Conservation (phyloP, 2,329 filamentous ascomycete species). For the Phoma sp. region DNA sequence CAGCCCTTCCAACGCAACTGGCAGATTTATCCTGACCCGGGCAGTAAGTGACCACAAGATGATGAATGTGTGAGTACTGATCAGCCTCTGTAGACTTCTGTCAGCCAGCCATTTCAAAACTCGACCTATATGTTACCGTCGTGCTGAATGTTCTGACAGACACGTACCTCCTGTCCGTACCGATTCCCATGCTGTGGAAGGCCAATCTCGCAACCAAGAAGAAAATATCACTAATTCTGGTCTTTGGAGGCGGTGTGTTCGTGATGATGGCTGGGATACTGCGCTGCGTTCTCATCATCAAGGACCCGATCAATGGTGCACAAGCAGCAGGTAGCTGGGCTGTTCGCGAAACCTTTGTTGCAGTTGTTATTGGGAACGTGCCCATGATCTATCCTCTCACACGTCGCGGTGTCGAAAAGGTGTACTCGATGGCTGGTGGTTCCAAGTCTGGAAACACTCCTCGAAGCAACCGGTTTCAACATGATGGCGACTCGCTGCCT, state of each 20-base stretch:
- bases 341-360: slow-evolving; percentile 56
- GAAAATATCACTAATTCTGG: slow-evolving; percentile 61
- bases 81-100: slow-evolving; percentile 19
- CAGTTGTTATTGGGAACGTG: slow-evolving; percentile 53
- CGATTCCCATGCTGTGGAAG: slow-evolving; percentile 63
- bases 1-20: slow-evolving; percentile 62
- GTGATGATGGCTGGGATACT: slow-evolving; percentile 63
- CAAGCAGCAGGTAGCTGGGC: slow-evolving; percentile 53
- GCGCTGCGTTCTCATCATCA: slow-evolving; percentile 41
- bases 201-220: slow-evolving; percentile 57
- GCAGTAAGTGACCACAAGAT: slow-evolving; percentile 51
- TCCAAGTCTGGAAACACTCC: slow-evolving; percentile 1
- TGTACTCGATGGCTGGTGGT: slow-evolving; percentile 11
- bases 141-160: slow-evolving; percentile 63
- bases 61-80: neutral
- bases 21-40: slow-evolving; percentile 67
- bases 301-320: slow-evolving; percentile 48
- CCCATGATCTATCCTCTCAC: slow-evolving; percentile 51
- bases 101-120: slow-evolving; percentile 18
- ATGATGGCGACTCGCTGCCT: slow-evolving; percentile 13
- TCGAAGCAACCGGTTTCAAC: slow-evolving; percentile 1
- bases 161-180: slow-evolving; percentile 66
- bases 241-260: slow-evolving; percentile 65
- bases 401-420: slow-evolving; percentile 19
- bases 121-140: slow-evolving; percentile 38